Evolutionary conservation across 495 filamentous ascomycete genomes (phyloP).

Genomic region (Xylaria palmicola): DNA sequence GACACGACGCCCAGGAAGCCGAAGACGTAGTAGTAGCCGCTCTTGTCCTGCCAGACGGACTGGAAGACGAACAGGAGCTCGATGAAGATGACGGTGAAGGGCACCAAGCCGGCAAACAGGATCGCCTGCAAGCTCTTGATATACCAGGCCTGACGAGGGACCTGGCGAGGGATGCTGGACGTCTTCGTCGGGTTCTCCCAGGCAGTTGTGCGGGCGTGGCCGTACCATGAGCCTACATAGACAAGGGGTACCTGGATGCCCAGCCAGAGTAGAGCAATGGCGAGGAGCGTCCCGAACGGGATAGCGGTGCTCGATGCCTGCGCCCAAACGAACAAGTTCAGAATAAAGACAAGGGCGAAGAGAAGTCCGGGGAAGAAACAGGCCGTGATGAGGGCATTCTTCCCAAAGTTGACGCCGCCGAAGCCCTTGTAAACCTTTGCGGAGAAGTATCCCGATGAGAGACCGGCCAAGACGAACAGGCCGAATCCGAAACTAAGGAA

Average conservation of each 20-base stretch:
- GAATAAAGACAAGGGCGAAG: constrained; percentile 75
- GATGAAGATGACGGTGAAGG: constrained; percentile 92
- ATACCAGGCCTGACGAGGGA: constrained; percentile 83
- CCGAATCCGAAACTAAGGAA: constrained; percentile 87
- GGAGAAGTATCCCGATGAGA: constrained; percentile 93
- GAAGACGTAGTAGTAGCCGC: constrained; percentile 92
- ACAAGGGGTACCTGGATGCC: constrained; percentile 88
- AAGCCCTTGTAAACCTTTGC: constrained; percentile 84
- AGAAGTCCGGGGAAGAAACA: constrained; percentile 80
- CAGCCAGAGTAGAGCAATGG: constrained; percentile 78
- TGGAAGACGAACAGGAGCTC: constrained; percentile 92
- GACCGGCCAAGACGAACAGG: constrained; percentile 82
- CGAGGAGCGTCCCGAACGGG: constrained; percentile 81
- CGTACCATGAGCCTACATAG: constrained; percentile 80
- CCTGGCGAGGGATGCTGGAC: constrained; percentile 66
- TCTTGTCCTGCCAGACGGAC: constrained; percentile 90
- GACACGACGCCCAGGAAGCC: constrained; percentile 81
- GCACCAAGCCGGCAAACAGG: constrained; percentile 76
- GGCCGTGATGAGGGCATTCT: constrained; percentile 82
- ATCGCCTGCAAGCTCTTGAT: constrained; percentile 59
- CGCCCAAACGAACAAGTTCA: constrained; percentile 93
- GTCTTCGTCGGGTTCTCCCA: constrained; percentile 93
- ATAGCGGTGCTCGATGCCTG: constrained; percentile 90
- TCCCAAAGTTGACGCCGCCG: constrained; percentile 73
- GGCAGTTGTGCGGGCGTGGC: constrained; percentile 61